phyloP scores from a whole-genome alignment of 208 protist species.

The Acanthamoeba healyi region DNA sequence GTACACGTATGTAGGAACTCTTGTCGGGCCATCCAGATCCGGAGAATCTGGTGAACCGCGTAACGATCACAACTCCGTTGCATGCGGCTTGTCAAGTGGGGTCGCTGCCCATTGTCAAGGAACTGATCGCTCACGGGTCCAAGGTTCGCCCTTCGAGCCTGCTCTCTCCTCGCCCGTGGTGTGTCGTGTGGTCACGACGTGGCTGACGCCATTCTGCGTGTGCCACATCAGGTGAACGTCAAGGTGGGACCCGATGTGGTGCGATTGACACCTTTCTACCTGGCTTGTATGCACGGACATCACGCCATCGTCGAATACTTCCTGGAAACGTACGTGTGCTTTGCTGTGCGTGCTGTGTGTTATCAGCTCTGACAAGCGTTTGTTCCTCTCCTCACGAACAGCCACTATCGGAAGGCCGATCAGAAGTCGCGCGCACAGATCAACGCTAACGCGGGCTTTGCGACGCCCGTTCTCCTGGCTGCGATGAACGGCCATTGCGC shows the following conservation, averaged over 20 bases:
- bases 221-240: background rate
- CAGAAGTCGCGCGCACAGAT: background rate
- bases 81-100: slow-evolving; percentile 8
- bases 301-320: slow-evolving; percentile 9
- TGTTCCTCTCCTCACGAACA: background rate
- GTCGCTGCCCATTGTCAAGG: background rate
- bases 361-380: no score
- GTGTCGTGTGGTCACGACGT: no score
- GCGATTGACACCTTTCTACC: background rate
- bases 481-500: slow-evolving; percentile 18
- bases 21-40: background rate
- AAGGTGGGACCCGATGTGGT: background rate
- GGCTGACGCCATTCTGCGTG: no score
- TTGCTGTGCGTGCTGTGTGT: no score
- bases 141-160: background rate
- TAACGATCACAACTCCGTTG: background rate
- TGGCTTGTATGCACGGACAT: slow-evolving; percentile 18
- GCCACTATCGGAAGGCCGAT: background rate
- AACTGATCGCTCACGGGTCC: background rate
- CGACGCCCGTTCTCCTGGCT: background rate
- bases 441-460: background rate
- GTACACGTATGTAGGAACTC: no score
- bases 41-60: background rate
- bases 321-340: background rate
- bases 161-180: no score